Evolutionary conservation across 2,329 filamentous ascomycete genomes (phyloP), one percentile per base, ranked within the genome.

Genomic region (Penicillium palitans): DNA sequence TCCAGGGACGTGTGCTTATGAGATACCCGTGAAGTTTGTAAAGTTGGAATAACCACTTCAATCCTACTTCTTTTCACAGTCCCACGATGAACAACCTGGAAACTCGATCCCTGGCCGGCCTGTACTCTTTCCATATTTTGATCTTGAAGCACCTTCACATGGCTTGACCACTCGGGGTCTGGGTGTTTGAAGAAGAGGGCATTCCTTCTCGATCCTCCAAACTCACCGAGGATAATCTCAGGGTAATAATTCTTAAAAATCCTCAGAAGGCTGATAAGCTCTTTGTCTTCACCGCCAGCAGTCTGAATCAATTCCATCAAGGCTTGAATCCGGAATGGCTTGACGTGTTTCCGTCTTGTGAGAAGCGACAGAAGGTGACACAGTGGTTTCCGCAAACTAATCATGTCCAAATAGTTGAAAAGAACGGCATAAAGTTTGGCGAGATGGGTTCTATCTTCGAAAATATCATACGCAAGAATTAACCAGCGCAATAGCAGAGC

Each of bases 231-330:
- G 59, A 96, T 90, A 55, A 96, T 90, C 71, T 96, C 91, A 0
- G 91, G 91, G 68, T 93, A 96, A 74, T 93, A 96, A 71, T 93
- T 91, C 71, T 95, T 95, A 78, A 88, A 96, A n/a, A 93, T 86
- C 55, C 89, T 84, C 50, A 96, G 78, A 19, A 96, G 79, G 3
- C 90, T 90, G 39, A 89, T 81, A 37, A 96, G 78, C 52, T 87
- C 83, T 49, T 88, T 88, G 56, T 96, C 91, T 68, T 90, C 89
- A 19, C 87, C 88, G 1, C 79, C 79, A 17, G 78, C 72, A 63
- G 73, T 74, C 40, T 75, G 77, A 44, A 80, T 76, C 21, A 83
- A 66, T 58, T 83, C 81, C 68, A 83, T 79, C 6, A 96, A 78
- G 44, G 86, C 80, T 70, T 96, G 90, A 58, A 96, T 93, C 58